A percentile compares a stretch with the other conserved stretches of the same genome.
phyloP scores from a whole-genome alignment of 2,329 filamentous ascomycete genomes.

The Polychaeton citri region DNA sequence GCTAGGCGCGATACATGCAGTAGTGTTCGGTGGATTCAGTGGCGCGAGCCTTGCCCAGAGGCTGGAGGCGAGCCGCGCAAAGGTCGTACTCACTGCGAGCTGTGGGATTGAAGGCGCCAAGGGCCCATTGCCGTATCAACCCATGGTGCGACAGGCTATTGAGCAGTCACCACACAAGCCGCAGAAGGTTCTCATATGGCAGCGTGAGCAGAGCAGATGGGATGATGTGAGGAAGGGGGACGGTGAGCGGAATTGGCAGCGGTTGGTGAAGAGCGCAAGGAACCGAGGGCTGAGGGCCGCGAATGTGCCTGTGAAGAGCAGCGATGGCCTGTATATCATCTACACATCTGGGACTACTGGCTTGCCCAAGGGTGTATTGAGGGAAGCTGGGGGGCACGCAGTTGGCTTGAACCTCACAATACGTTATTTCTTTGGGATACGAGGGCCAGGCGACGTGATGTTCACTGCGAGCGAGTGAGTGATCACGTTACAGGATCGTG shows the following conservation, averaged over 20 bases:
- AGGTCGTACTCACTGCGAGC: constrained; percentile 71
- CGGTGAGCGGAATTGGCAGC: constrained; percentile 69
- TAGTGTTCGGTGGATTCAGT: constrained; percentile 90
- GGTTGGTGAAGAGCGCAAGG: constrained; percentile 56
- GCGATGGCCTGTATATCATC: constrained; percentile 77
- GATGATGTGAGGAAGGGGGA: constrained; percentile 49
- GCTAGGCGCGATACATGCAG: constrained; percentile 76
- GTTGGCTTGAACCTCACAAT: constrained; percentile 75
- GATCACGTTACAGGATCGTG: background rate
- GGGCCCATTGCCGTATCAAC: constrained; percentile 62
- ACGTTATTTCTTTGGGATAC: constrained; percentile 68
- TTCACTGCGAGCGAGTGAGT: constrained; percentile 57
- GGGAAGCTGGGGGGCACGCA: constrained; percentile 75
- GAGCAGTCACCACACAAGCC: constrained; percentile 58
- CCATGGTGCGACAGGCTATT: constrained; percentile 63
- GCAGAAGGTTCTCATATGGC: constrained; percentile 63
- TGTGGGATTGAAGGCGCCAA: constrained; percentile 85
- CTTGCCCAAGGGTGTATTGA: constrained; percentile 66
- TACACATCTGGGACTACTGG: constrained; percentile 79
- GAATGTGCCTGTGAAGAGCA: constrained; percentile 65
- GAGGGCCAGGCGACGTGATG: constrained; percentile 71
- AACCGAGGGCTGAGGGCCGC: constrained; percentile 54
- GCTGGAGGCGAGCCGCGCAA: constrained; percentile 69
- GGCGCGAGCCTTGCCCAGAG: constrained; percentile 69
- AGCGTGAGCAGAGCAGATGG: constrained; percentile 67